A percentile compares a stretch with the other conserved stretches of the same genome.
phyloP scores from a whole-genome alignment of 495 filamentous ascomycete species.

The Aspergillus baeticus region DNA sequence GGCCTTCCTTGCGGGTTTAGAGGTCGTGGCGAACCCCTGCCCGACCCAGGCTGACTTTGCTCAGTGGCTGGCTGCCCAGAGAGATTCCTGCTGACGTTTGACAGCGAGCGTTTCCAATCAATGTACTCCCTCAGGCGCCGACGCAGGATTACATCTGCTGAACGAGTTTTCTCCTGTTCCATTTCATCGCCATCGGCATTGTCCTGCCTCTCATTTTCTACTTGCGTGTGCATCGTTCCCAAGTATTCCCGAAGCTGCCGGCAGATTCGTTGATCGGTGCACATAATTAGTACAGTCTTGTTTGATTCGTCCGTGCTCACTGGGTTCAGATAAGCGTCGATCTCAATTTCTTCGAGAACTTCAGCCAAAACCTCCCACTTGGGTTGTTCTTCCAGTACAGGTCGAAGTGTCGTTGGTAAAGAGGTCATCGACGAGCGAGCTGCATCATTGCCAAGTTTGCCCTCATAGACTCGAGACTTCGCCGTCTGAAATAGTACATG shows the following conservation, averaged over 20 bases:
- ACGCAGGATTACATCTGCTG: conserved; percentile 85
- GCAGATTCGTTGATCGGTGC: conserved; percentile 82
- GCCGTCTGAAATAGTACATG: conserved; percentile 92
- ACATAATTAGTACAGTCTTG: conserved; percentile 92
- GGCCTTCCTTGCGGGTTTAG: conserved; percentile 54
- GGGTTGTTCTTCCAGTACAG: conserved; percentile 90
- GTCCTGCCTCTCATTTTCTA: conserved; percentile 39
- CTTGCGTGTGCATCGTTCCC: conserved; percentile 80
- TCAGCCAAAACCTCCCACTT: conserved; percentile 90
- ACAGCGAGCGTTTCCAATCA: conserved; percentile 87
- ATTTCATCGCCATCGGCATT: conserved; percentile 35
- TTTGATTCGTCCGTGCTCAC: conserved; percentile 76
- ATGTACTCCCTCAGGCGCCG: conserved; percentile 84
- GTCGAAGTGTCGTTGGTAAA: conserved; percentile 69
- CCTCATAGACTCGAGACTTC: conserved; percentile 84
- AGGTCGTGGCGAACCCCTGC: conserved; percentile 22
- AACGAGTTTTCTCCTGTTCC: conserved; percentile 54
- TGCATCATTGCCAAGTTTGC: conserved; percentile 52
- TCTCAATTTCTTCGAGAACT: conserved; percentile 88
- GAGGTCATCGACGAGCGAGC: conserved; percentile 29
- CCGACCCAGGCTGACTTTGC: conserved; percentile 21
- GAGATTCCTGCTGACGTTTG: conserved; percentile 81
- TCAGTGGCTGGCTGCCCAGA: conserved; percentile 37
- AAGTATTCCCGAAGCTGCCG: conserved; percentile 88
- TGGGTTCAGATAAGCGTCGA: conserved; percentile 84